phyloP scores from a whole-genome alignment of 2,329 filamentous ascomycete genomes.

The Trichoderma simmonsii region DNA sequence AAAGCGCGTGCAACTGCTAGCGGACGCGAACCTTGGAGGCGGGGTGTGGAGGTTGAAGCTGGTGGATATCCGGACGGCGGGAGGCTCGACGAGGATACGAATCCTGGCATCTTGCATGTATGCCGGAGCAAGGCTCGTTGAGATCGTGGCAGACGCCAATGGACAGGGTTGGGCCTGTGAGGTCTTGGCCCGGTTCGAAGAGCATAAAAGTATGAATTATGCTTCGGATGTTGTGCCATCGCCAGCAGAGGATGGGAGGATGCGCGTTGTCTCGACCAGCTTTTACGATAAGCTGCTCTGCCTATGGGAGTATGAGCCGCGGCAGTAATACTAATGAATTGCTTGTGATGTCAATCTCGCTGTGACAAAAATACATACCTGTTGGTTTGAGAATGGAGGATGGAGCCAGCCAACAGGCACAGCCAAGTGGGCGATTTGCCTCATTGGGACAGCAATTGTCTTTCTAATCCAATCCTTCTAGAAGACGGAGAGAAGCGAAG shows the following conservation, averaged over 20 bases:
- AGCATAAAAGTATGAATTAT: constrained; percentile 95
- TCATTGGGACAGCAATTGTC: background rate
- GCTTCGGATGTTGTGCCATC: constrained; percentile 61
- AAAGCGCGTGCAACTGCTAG: constrained; percentile 51
- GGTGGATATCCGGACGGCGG: constrained; percentile 36
- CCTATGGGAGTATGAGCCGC: constrained; percentile 52
- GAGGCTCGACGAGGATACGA: constrained; percentile 34
- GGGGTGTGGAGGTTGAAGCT: constrained; percentile 86
- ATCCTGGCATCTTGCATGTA: constrained; percentile 95
- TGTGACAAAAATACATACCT: background rate
- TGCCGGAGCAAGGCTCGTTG: constrained; percentile 69
- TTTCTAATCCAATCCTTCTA: background rate
- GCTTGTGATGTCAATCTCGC: background rate
- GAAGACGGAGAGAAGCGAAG: constrained; percentile 11
- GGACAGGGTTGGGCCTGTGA: constrained; percentile 56
- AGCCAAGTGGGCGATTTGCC: background rate
- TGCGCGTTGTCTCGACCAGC: constrained; percentile 64
- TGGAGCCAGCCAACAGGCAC: background rate
- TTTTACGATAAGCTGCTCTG: constrained; percentile 73
- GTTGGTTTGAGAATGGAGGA: background rate
- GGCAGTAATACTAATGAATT: background rate
- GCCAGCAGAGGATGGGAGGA: background rate
- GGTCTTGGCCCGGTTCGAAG: constrained; percentile 70
- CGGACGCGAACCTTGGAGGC: constrained; percentile 65
- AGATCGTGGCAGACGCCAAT: constrained; percentile 37